Conservation (phyloP, 257 asterid species). For the Fraxinus excelsior region DNA sequence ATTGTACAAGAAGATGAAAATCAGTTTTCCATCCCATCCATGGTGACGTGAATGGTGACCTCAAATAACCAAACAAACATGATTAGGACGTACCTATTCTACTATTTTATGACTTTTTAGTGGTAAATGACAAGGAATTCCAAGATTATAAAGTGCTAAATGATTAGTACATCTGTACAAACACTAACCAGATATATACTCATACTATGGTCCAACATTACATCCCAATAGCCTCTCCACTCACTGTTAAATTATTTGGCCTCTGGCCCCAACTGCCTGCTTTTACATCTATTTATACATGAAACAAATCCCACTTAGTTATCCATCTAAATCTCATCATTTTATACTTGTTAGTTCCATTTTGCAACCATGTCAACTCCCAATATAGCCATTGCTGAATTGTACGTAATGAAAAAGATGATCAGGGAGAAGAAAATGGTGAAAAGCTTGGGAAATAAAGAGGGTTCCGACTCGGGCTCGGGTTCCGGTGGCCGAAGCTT, state of each 20-base stretch:
- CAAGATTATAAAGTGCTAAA: background rate
- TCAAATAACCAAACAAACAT: background rate
- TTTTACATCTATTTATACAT: background rate
- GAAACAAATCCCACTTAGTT: background rate
- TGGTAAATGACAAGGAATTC: background rate
- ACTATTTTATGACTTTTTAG: background rate
- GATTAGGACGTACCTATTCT: background rate
- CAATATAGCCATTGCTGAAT: slow-evolving; percentile 16
- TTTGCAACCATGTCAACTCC: slow-evolving; percentile 4
- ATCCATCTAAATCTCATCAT: background rate
- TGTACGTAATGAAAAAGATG: slow-evolving; percentile 22
- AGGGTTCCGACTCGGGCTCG: background rate
- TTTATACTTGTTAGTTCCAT: background rate
- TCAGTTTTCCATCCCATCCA: background rate
- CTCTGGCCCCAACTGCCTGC: background rate
- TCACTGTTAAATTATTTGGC: background rate
- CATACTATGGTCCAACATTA: background rate
- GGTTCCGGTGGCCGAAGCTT: background rate
- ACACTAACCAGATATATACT: background rate
- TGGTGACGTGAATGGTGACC: background rate
- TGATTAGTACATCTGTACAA: background rate
- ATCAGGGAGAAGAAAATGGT: slow-evolving; percentile 9
- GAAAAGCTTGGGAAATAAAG: background rate
- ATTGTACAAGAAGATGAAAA: background rate
- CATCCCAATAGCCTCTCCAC: background rate